Base-by-base conservation (phyloP, 768 basidiomycete genomes). In the Arthromyces matolae region DNA sequence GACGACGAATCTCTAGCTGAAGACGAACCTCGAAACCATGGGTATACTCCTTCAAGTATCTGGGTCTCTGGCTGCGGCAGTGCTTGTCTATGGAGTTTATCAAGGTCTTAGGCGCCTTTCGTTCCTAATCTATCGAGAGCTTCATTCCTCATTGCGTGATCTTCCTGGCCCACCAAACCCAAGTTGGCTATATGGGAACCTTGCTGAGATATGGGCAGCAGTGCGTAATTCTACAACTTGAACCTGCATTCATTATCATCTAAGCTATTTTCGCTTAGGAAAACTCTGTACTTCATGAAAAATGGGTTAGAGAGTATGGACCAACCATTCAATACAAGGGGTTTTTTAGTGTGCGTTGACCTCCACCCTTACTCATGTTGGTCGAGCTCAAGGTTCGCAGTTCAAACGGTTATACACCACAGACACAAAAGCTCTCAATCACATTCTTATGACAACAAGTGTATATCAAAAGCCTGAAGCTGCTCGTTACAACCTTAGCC, bases 381-480 rank as follows among this genome's bases (percentile, higher is more conserved):
- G 83, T 81, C 0, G 22, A 87, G 71, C 72, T 36, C 78, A 33
- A 28, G 8, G 23, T 88, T 43, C 66, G 18, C 29, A 55, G 53
- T 37, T 40, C 2, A 45, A 43, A 16, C 50, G 53, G 23, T 12
- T 55, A 14, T 51, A 49, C 25, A 55, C 50, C 5, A 45, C 43
- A 27, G 53, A 55, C 34, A 40, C 50, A 37, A 77, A 78, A 22
- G 86, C 85, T 0, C 31, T 90, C 28, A 73, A 75, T 34, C 80
- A 89, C 53, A 69, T 92, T 42, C 67, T 91, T 12, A 71, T 73
- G 51, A 80, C 85, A 46, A 66, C 65, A 22, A 61, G 73, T 24
- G 64, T 70, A 32, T 88, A 83, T 51, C 75, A 78, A 49, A 88
- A 86, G 53, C 72, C 83, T 0, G 66, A 70, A 9, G 52, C 59